phyloP scores from a whole-genome alignment of 2,329 filamentous ascomycete genomes.

The Dactylonectria estremocensis region DNA sequence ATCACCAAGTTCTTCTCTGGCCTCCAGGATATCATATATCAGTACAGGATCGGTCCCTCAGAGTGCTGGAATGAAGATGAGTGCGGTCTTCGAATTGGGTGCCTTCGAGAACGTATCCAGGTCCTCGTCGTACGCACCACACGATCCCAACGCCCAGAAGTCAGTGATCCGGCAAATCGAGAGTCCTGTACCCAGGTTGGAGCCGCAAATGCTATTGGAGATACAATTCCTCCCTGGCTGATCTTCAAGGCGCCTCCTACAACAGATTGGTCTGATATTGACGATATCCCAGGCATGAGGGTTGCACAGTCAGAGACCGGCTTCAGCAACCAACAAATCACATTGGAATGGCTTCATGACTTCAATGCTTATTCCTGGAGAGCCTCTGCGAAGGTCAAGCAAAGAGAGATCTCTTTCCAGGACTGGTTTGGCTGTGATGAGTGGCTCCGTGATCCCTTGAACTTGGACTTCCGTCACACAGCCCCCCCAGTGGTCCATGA shows the following conservation, averaged over 20 bases:
- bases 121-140: slow-evolving; percentile 5
- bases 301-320: slow-evolving; percentile 18
- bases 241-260: slow-evolving; percentile 15
- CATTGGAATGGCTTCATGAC: slow-evolving; percentile 3
- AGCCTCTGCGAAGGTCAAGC: slow-evolving; percentile 1
- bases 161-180: slow-evolving; percentile 7
- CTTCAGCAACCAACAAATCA: slow-evolving; percentile 11
- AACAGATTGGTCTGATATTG: slow-evolving; percentile 9
- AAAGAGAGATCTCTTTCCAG: neutral
- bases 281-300: slow-evolving; percentile 4
- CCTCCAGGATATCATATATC: neutral
- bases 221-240: slow-evolving; percentile 9
- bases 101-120: slow-evolving; percentile 9
- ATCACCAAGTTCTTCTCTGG: neutral
- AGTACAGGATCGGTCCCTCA: slow-evolving; percentile 2
- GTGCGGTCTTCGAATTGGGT: slow-evolving; percentile 12
- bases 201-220: slow-evolving; percentile 8
- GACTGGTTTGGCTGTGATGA: slow-evolving; percentile 20
- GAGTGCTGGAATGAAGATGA: slow-evolving; percentile 16
- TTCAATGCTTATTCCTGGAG: slow-evolving; percentile 11
- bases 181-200: slow-evolving; percentile 13
- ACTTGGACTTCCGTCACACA: neutral
- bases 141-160: slow-evolving; percentile 7
- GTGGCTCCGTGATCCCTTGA: neutral
- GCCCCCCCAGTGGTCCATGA: neutral